Evolutionary conservation across 169 alveolate species (phyloP).

Genomic region (Perkinsus olseni): DNA sequence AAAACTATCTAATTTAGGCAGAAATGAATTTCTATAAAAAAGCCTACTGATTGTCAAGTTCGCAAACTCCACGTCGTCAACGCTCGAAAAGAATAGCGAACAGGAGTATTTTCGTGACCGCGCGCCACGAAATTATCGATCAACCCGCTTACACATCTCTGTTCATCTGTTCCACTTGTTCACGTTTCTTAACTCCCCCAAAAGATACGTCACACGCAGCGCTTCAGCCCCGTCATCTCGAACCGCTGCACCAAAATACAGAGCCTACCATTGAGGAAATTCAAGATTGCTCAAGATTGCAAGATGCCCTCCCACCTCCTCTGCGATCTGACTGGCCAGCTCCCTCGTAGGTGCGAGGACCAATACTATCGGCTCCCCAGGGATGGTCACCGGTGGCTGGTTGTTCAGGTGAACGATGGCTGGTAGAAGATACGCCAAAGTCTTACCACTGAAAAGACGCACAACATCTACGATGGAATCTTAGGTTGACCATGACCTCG

Average conservation of each 20-base stretch:
- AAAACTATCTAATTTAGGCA: no score
- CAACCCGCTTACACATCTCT: slow-evolving; percentile 55
- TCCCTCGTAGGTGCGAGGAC: slow-evolving; percentile 79
- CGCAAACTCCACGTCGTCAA: not conserved
- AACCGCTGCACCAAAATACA: not conserved
- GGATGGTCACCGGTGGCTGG: slow-evolving; percentile 64
- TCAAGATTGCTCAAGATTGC: not conserved
- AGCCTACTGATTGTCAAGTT: no score
- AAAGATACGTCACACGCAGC: slow-evolving; percentile 35
- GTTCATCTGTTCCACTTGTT: slow-evolving; percentile 75
- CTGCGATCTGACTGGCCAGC: slow-evolving; percentile 67
- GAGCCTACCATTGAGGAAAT: not conserved
- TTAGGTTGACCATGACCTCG: not conserved
- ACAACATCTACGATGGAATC: not conserved
- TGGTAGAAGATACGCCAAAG: slow-evolving; percentile 93
- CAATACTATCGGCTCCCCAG: slow-evolving; percentile 64
- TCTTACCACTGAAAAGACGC: slow-evolving; percentile 82
- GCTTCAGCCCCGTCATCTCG: not conserved
- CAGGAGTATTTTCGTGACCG: not conserved
- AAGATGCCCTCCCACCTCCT: slow-evolving; percentile 42
- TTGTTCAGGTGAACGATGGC: slow-evolving; percentile 86
- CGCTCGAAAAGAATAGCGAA: not conserved
- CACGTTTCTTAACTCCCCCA: slow-evolving; percentile 89
- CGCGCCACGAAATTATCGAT: not conserved
- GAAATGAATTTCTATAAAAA: no score